phyloP scores from a whole-genome alignment of 352 stramenopile genomes.

The Phytopythium kandeliae region DNA sequence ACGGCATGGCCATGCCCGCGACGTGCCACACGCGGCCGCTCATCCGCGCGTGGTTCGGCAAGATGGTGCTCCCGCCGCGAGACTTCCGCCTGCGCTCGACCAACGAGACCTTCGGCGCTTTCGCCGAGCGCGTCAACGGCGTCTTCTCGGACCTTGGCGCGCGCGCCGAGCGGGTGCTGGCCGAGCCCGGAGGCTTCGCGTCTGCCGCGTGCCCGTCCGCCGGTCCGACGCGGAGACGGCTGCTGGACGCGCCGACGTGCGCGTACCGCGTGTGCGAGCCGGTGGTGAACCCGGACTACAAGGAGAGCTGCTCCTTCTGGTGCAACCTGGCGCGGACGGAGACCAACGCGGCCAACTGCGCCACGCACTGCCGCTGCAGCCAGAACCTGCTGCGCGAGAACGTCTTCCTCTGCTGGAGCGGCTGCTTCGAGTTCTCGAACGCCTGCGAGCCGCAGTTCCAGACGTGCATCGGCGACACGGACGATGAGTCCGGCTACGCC shows the following conservation, averaged over 20 bases:
- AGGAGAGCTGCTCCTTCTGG: constrained; percentile 24
- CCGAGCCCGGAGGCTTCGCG: constrained; percentile 14
- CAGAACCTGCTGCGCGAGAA: constrained; percentile 17
- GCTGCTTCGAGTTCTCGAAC: constrained; percentile 21
- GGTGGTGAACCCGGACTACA: constrained; percentile 13
- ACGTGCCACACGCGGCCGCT: constrained; percentile 11
- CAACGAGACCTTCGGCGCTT: constrained; percentile 22
- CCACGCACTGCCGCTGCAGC: constrained; percentile 24
- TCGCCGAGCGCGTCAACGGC: constrained; percentile 5
- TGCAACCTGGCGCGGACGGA: constrained; percentile 26
- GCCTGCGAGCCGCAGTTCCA: constrained; percentile 5
- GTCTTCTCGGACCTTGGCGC: constrained; percentile 7
- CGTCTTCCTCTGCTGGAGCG: constrained; percentile 32
- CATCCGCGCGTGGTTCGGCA: constrained; percentile 32
- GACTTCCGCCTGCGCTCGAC: constrained; percentile 20
- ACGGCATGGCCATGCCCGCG: constrained; percentile 18
- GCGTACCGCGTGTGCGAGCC: constrained; percentile 21
- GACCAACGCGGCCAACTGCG: constrained; percentile 18
- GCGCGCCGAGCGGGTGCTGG: constrained; percentile 4
- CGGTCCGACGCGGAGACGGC: constrained; percentile 9
- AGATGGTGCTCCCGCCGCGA: constrained; percentile 27
- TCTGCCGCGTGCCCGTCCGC: constrained; percentile 16
- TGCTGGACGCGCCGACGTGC: constrained; percentile 18
- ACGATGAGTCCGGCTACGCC: not conserved
- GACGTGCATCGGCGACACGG: constrained; percentile 2